Base-by-base conservation (phyloP, 371 early-diverging fungal genomes). In the Mucor mucedo region DNA sequence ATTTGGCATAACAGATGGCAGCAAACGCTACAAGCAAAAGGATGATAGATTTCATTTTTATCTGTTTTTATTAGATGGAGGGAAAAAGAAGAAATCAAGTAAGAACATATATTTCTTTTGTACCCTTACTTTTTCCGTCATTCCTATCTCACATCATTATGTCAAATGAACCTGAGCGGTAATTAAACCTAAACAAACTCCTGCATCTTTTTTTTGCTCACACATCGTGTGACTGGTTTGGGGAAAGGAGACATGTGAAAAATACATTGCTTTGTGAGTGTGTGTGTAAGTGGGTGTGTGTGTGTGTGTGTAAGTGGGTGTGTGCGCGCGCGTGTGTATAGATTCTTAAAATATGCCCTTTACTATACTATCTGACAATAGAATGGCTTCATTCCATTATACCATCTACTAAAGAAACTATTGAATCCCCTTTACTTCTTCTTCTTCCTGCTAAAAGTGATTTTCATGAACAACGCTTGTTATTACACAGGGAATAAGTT, bases 191-290 rank as follows among this genome's bases (percentile, higher is more conserved):
- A 48, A 27, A 28, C 28, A 48, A 41, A 55, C 55, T 54, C 27
- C 35, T 52, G 16, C 52, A 41, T 38, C 39, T 21, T 21, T 35
- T 21, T 35, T 16, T 5, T 33, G 33, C 16, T 42, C 41, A 32
- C 29, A 32, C 6, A n/a, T 42, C 30, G 9, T 30, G 42, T 42
- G 45, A 29, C 30, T 42, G 27, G 16, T 11, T 28, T 42, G 29
- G 33, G 6, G 30, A 29, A 30, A 11, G 2, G 11, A 39, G 7
- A 27, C 57, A 56, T 56, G 57, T 56, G 57, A 56, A 56, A 55
- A 56, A 56, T 32, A 44, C 57, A 56, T 47, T 21, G 13, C 42
- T n/a, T 6, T 4, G 8, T 42, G 42, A 4, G 42, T 54, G 8
- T 0, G 8, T 42, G 42, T n/a, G 42, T 54, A 10, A 28, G 11